Base-by-base conservation (phyloP, 1,139 yeast genomes). In the Hanseniaspora sp. region DNA sequence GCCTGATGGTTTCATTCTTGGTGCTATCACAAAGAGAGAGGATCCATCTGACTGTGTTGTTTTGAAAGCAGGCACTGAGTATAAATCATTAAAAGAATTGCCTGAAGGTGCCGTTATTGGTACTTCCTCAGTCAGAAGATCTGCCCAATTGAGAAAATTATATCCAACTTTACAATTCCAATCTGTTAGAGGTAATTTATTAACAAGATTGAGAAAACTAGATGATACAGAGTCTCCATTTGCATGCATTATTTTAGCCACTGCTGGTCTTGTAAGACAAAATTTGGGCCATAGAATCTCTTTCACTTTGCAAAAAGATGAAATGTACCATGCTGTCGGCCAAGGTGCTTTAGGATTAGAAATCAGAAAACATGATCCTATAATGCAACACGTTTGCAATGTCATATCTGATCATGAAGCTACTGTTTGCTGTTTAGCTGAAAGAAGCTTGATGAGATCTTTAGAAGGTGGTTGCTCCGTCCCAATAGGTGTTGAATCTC, bases 401-500 rank as follows among this genome's bases (percentile, higher is more conserved):
- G 73, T 76, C 54, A 79, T 92, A 58, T 83, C 82, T 62, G 83
- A 88, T 66, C 69, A 73, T 52, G 76, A 80, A 12, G 77, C 95
- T 2, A 78, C 90, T 1, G 71, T 81, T 59, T 76, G 94, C 62
- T 90, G 98, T 68, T 69, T 81, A n/a, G 95, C 96, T 5, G 98
- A 92, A 70, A 77, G 98, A 62, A 74, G 94, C 13, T 72, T 92
- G 57, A 80, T 92, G 87, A 77, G 95, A 67, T 76, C 85, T 39
- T 74, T 92, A 58, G 97, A 92, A 71, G 98, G 98, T 58, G 98
- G 98, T 15, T 92, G 98, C 70, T 86, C 96, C 0, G 96, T 92
- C 9, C 98, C 98, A 11, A 86, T 92, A 61, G 98, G 98, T 48
- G 95, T 87, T 49, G 77, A 83, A 56, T 74, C 87, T n/a, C 63